Evolutionary conservation across 768 basidiomycete genomes (phyloP), one percentile per base, ranked within the genome.

Genomic region (Ramaria sp.): DNA sequence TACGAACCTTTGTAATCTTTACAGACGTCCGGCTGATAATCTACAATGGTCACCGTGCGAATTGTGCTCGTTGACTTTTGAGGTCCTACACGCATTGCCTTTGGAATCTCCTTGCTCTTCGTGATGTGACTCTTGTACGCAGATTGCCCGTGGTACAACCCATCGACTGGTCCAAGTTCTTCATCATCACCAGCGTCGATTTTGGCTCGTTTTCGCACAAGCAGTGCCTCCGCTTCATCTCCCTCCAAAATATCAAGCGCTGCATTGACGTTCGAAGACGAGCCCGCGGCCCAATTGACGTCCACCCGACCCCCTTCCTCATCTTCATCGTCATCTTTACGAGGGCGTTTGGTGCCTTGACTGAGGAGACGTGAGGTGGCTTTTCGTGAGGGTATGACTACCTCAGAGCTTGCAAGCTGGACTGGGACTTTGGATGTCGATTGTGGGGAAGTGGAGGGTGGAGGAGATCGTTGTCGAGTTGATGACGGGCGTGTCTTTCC

Each of bases 1-100:
- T 59, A 77, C 84, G 57, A 60, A 91, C 92, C 92, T 83, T 96
- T 97, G 72, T 99, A 99, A 70, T 98, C 95, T 70, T 99, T 99
- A 72, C 95, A 99, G 17, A 99, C 95, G 66, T 98, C 95, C 2
- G 95, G 95, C 69, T 99, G 95, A 71, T 97, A 99, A 75, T 99
- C 95, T 47, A 90, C 79, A 58, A 97, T 85, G 3, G 95, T 98
- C 47, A 95, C 94, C 2, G 91, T 94, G 56, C 92, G 80, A 63
- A 99, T 91, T 59, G 88, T 97, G 72, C 68, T 87, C 45, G 56
- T 82, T 67, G 71, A 84, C 68, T 84, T 76, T 69, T 87, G 91
- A 62, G 81, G 95, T 49, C 81, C 93, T 53, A 81, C 83, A 61
- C 85, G 81, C 85, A 93, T 93, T 17, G 86, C 83, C 68, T 92